Base-by-base conservation (phyloP, 257 asterid species). In the Plectranthus barbatus region DNA sequence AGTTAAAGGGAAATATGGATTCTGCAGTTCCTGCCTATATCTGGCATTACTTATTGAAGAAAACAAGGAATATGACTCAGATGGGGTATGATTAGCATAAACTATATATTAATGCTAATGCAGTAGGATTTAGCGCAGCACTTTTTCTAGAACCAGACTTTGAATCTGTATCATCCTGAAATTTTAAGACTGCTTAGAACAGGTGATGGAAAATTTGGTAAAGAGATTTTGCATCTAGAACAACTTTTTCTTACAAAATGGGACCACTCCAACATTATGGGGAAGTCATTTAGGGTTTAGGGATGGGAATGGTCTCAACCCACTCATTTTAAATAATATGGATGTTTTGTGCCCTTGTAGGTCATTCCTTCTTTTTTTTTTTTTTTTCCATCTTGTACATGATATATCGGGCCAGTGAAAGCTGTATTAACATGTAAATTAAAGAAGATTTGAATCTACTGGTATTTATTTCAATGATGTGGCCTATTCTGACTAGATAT, bases 41-140 rank as follows among this genome's bases (percentile, higher is more conserved):
- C 86, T 89, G 46, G 94, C 76, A 14, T 46, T 82, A 58, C 84
- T 92, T 62, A 78, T 92, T 47, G 97, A 89, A 70, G 94, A 79
- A 23, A 62, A 64, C 37, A 65, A 4, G 76, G 75, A 77, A 72
- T 66, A 58, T 48, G 88, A 86, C 69, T 86, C 96, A 46, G 90
- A 85, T 21, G 97, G 94, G 96, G 99, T 92, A 88, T 56, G 91
- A 13, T 60, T 61, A 63, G 40, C 60, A 15, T 59, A 50, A 60
- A 37, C 53, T 14, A 19, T 73, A 20, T 41, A 64, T 61, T 17
- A 15, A 48, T 33, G 24, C 24, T n/a, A 55, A 37, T 57, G 23
- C 21, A 37, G 41, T 63, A 23, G 47, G 18, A 70, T 62, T 42
- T 62, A 24, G 44, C 45, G 23, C 56, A 18, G 9, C 39, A 46